These are phyloP conservation scores for Amanita muscaria DNA, from an alignment of 768 basidiomycete genomes.

Conservation along the genomic window DNA sequence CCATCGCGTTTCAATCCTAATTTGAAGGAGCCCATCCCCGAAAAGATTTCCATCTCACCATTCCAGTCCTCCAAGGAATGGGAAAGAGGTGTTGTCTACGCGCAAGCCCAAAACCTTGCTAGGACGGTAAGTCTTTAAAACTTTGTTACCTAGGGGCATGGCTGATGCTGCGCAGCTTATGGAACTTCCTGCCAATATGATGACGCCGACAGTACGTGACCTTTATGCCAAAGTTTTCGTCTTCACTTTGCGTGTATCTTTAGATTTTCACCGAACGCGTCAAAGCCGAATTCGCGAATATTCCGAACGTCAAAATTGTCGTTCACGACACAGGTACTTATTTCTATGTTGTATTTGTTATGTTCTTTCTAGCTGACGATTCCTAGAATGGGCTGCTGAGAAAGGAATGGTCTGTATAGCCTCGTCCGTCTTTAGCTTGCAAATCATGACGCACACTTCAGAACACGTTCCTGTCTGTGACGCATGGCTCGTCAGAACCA, in stretches of 20 bases:
- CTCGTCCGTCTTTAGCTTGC: not conserved
- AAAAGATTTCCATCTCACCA: constrained; percentile 41
- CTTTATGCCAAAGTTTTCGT: not conserved
- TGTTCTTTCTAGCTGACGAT: constrained; percentile 6
- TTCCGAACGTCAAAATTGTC: constrained; percentile 60
- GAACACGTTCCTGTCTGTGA: constrained; percentile 83
- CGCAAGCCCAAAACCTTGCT: constrained; percentile 71
- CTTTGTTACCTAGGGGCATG: not conserved
- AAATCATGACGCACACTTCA: not conserved
- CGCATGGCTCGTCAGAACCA: constrained; percentile 73
- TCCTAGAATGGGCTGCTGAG: constrained; percentile 67
- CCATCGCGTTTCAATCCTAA: constrained; percentile 60
- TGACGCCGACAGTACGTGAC: constrained; percentile 65
- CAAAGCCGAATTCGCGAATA: constrained; percentile 51
- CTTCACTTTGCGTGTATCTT: not conserved
- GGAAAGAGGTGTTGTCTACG: constrained; percentile 68
- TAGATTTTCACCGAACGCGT: constrained; percentile 68
- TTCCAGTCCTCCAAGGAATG: constrained; percentile 46
- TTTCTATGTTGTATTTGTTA: not conserved
- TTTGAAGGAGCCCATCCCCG: constrained; percentile 39
- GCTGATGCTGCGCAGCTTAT: constrained; percentile 41
- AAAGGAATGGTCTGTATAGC: constrained; percentile 62
- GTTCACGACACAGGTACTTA: constrained; percentile 64
- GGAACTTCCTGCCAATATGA: constrained; percentile 80
- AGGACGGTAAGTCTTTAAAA: constrained; percentile 44